These are phyloP conservation scores for Trichoderma koningiopsis DNA, from an alignment of 2,329 filamentous ascomycete genomes.

Conservation along the genomic window DNA sequence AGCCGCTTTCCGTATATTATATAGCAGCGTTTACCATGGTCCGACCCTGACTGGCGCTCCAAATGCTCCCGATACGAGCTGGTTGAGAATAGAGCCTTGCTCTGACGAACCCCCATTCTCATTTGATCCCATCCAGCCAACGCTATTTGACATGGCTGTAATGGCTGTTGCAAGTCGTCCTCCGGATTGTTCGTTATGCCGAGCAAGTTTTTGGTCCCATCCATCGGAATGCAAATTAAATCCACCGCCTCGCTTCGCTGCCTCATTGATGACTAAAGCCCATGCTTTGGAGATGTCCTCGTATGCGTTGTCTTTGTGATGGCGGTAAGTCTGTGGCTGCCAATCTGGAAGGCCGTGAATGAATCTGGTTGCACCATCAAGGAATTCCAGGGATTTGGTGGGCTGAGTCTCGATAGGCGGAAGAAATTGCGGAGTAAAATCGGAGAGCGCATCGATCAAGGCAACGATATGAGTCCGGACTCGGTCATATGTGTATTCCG, in stretches of 20 bases:
- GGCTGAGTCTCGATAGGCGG: conserved; percentile 86
- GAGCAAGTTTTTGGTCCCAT: conserved; percentile 86
- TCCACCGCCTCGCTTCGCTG: conserved; percentile 85
- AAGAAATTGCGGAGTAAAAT: conserved; percentile 94
- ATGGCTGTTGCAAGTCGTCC: conserved; percentile 81
- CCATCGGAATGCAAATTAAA: conserved; percentile 86
- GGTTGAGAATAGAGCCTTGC: conserved; percentile 61
- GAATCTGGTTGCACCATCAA: conserved; percentile 87
- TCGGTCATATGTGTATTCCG: conserved; percentile 93
- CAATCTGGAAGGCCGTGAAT: conserved; percentile 89
- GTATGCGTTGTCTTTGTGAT: conserved; percentile 94
- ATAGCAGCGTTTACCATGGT: conserved; percentile 51
- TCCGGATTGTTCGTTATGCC: conserved; percentile 84
- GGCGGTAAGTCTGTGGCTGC: conserved; percentile 83
- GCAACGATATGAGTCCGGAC: conserved; percentile 79
- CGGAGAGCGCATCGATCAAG: conserved; percentile 84
- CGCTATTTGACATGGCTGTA: conserved; percentile 69
- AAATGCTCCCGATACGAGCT: conserved; percentile 63
- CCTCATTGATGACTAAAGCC: conserved; percentile 88
- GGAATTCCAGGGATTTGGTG: conserved; percentile 79
- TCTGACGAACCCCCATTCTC: conserved; percentile 42
- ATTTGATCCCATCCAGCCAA: conserved; percentile 73
- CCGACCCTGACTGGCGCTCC: conserved; percentile 63
- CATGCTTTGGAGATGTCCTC: conserved; percentile 94
- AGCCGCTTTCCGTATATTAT: neutral